Percentiles rank a stretch among this genome's conserved stretches.
phyloP scores from a whole-genome alignment of 495 filamentous ascomycete genomes.

The Penicillium psychrofluorescens region DNA sequence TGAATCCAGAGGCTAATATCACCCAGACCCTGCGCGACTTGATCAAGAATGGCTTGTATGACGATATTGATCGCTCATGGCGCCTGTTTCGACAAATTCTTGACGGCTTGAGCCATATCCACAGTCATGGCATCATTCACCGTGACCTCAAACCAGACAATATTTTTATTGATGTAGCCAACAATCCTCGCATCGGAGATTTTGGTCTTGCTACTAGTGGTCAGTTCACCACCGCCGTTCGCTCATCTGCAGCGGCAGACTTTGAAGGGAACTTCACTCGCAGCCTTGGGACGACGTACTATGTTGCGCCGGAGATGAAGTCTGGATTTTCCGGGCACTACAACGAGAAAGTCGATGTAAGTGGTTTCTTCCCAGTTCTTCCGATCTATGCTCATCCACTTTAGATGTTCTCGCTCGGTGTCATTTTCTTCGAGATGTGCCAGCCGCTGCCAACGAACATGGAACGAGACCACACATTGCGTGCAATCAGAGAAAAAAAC shows the following conservation, averaged over 20 bases:
- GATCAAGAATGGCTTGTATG: slow-evolving; percentile 67
- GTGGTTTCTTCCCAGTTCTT: slow-evolving; percentile 7
- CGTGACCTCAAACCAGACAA: slow-evolving; percentile 98
- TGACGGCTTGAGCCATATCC: slow-evolving; percentile 86
- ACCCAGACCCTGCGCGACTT: slow-evolving; percentile 80
- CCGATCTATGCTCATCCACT: slow-evolving; percentile 4
- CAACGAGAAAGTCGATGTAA: slow-evolving; percentile 85
- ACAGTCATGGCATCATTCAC: slow-evolving; percentile 87
- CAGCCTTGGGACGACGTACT: slow-evolving; percentile 90
- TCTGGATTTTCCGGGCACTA: slow-evolving; percentile 65
- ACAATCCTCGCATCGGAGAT: slow-evolving; percentile 91
- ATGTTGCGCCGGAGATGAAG: slow-evolving; percentile 88
- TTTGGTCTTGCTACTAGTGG: slow-evolving; percentile 91
- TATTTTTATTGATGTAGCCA: slow-evolving; percentile 85
- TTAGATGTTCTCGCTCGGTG: slow-evolving; percentile 91
- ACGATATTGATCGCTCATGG: slow-evolving; percentile 74
- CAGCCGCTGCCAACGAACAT: slow-evolving; percentile 73
- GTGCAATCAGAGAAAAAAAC: slow-evolving; percentile 59
- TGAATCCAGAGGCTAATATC: slow-evolving; percentile 6
- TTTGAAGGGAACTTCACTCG: slow-evolving; percentile 61
- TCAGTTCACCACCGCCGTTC: slow-evolving; percentile 54
- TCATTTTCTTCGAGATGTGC: slow-evolving; percentile 99
- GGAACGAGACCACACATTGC: slow-evolving; percentile 75
- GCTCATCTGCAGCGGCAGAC: slow-evolving; percentile 36
- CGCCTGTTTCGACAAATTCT: slow-evolving; percentile 85